These are phyloP conservation scores for Piper betle DNA, from an alignment of 164 flowering plant species.

Conservation along the genomic window DNA sequence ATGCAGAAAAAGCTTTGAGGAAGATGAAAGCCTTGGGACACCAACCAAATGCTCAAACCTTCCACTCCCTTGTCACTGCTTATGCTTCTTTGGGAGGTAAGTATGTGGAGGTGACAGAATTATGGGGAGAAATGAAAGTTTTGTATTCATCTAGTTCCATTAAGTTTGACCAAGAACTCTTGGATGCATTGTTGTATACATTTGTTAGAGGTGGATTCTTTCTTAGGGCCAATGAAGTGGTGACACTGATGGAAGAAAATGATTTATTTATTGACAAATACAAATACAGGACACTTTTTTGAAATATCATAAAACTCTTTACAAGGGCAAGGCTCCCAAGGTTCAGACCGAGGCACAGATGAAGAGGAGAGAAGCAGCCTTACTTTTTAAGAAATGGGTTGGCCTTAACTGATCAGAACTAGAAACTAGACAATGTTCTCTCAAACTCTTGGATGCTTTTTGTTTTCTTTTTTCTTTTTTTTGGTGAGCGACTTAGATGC, in stretches of 20 bases:
- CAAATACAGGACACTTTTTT: constrained; percentile 71
- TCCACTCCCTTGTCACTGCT: constrained; percentile 87
- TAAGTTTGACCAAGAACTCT: constrained; percentile 84
- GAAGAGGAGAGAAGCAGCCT: constrained; percentile 74
- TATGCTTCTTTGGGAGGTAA: constrained; percentile 90
- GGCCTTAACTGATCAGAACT: constrained; percentile 23
- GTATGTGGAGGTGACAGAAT: constrained; percentile 69
- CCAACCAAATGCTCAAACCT: constrained; percentile 86
- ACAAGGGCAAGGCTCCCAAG: constrained; percentile 71
- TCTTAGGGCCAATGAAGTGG: constrained; percentile 78
- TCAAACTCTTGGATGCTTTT: neutral
- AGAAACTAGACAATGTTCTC: neutral
- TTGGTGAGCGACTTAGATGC: neutral
- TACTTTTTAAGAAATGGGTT: constrained; percentile 74
- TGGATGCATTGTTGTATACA: constrained; percentile 77
- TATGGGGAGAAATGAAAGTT: constrained; percentile 97
- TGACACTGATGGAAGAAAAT: constrained; percentile 71
- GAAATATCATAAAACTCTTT: constrained; percentile 77
- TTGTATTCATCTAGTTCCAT: constrained; percentile 41
- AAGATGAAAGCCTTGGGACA: constrained; percentile 84
- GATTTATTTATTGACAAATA: constrained; percentile 85
- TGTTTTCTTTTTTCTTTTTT: too few species aligned
- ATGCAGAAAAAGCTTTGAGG: constrained; percentile 92
- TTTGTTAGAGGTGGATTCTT: constrained; percentile 97
- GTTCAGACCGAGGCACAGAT: constrained; percentile 71